phyloP scores from a whole-genome alignment of 139 green algal species.

The Chlorella sp. region DNA sequence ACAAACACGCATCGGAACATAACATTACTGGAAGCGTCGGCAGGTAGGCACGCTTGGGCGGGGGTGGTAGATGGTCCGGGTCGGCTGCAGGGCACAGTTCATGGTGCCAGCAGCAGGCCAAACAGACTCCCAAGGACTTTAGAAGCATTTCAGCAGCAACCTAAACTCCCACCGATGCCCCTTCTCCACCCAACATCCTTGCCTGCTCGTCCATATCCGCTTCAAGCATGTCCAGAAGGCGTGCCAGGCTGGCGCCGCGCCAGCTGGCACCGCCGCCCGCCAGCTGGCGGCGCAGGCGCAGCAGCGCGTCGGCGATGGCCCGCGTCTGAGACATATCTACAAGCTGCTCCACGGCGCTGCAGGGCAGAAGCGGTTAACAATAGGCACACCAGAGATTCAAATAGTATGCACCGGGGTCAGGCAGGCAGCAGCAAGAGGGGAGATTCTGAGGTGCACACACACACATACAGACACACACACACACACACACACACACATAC shows the following conservation, averaged over 20 bases:
- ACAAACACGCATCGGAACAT: neutral
- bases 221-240: constrained; percentile 14
- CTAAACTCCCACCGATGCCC: no score
- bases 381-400: neutral
- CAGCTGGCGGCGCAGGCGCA: constrained; percentile 13
- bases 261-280: neutral
- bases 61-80: no score
- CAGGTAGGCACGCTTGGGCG: neutral
- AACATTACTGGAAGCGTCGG: no score
- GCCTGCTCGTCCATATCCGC: constrained; percentile 15
- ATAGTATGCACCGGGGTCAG: no score
- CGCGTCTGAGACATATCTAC: constrained; percentile 53
- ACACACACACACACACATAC: neutral
- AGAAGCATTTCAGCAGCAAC: no score
- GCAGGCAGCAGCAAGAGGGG: neutral
- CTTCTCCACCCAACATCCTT: neutral
- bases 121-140: no score
- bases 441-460: neutral
- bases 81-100: no score
- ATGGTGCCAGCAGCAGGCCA: no score
- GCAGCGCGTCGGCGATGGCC: neutral
- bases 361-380: no score
- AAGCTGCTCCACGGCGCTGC: constrained; percentile 66
- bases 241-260: neutral
- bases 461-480: neutral